Evolutionary conservation across 73 alveolate genomes (phyloP), one percentile per base, ranked within the genome.

Genomic region (Tetrahymena borealis): DNA sequence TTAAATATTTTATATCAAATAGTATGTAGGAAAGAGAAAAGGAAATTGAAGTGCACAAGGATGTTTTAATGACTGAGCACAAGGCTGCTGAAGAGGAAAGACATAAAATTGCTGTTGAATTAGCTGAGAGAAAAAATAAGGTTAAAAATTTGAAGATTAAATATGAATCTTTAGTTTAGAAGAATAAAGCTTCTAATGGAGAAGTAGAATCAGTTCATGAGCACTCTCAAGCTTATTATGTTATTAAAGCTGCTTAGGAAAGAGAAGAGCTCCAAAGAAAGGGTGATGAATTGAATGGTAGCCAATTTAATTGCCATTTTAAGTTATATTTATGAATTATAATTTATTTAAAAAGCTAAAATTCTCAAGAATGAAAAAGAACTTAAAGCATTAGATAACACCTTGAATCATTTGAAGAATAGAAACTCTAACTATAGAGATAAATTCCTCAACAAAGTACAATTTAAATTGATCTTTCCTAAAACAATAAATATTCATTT

Each of bases 1-100:
- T 60, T 0, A 9, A 1, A 1, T 20, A n/a, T 15, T 60, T 24
- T 39, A n/a, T n/a, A n/a, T n/a, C n/a, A 60, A 60, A 20, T 60
- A 60, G 98, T 36, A 98, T 98, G 97, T 97, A 98, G 94, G 99
- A 98, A 94, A 97, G 99, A 96, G 99, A 98, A 90, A 97, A 98
- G 95, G 99, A 98, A 94, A 98, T 98, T 40, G 96, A 98, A 91
- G 99, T 98, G 33, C 99, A 98, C 94, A 98, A 97, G 94, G 99
- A 98, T 92, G 96, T 98, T 11, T 96, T 98, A n/a, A 97, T 96
- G 39, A 96, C 99, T 16, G 99, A 98, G 91, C 96, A 94, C 78
- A 98, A 98, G 94, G 98, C 99, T 10, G 99, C 99, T 1, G 99
- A 98, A 96, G 99, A 98, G 91, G 99, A 98, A 94, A 97, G 99